These are phyloP conservation scores for Stagonosporopsis tanaceti DNA, from an alignment of 2,329 filamentous ascomycete species.

Conservation along the genomic window DNA sequence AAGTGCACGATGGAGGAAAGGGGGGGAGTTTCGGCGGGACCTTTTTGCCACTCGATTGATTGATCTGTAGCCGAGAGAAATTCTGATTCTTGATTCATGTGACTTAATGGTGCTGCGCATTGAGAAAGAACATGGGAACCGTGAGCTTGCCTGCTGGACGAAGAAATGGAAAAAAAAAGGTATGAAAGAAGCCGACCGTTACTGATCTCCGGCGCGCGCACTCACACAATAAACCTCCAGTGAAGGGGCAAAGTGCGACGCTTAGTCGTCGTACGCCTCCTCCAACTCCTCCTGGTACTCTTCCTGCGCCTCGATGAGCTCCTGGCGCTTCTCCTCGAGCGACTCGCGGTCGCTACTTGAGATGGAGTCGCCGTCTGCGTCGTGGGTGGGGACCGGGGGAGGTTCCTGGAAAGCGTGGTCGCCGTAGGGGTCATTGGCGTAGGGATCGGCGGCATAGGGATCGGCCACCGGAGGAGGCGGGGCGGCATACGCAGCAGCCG, in stretches of 20 bases:
- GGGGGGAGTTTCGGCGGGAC: conserved; percentile 1
- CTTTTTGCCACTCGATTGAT: conserved; percentile 2
- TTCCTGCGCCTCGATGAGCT: conserved; percentile 62
- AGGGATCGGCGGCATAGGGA: conserved; percentile 17
- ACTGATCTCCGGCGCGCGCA: not conserved
- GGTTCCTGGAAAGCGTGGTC: conserved; percentile 34
- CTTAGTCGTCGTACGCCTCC: conserved; percentile 39
- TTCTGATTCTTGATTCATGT: not conserved
- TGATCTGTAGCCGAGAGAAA: not conserved
- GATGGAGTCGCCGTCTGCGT: conserved; percentile 53
- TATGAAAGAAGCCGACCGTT: not conserved
- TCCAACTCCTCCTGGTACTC: conserved; percentile 60
- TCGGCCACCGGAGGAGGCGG: not conserved
- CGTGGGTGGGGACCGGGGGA: conserved; percentile 50
- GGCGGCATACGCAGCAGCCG: conserved; percentile 21
- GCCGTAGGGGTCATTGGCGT: conserved; percentile 25
- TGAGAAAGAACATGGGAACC: not conserved
- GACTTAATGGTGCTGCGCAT: not conserved
- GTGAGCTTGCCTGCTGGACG: not conserved
- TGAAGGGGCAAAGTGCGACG: not conserved
- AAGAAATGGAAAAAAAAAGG: not conserved
- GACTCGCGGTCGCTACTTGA: conserved; percentile 50
- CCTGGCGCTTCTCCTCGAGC: conserved; percentile 62
- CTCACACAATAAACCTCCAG: not conserved
- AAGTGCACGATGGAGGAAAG: not conserved